Evolutionary conservation across 257 asterid genomes (phyloP), one percentile per base, ranked within the genome.

Genomic region (Knoxia roxburghii): DNA sequence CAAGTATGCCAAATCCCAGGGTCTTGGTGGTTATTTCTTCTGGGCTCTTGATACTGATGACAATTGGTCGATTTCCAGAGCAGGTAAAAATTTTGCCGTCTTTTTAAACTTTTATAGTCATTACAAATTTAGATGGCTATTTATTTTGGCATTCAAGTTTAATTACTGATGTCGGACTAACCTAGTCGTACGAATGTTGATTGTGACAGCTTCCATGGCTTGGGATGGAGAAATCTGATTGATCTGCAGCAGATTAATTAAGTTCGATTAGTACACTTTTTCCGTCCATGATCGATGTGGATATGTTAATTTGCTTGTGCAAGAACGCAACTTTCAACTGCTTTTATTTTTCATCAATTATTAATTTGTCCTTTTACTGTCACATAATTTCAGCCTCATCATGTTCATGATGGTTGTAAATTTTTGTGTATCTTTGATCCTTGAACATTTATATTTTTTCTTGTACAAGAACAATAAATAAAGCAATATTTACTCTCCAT

Each of bases 11-110:
- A 83, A 78, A 74, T 75, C 70, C 13, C 83, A 81, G 67, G 84
- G 83, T 2, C 82, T 86, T 78, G 91, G 88, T 10, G 94, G 94
- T 6, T 88, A 88, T 78, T 86, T 88, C 72, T 84, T 86, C 29
- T 86, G 94, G 94, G 89, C 83, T 17, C 85, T 88, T 56, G 90
- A 88, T 64, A 64, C 24, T 67, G 76, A 54, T 63, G 84, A 82
- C 67, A 72, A 81, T 32, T 89, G 88, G 95, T 75, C 75, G 20
- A 79, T 86, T 62, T 83, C 95, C 49, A 77, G 62, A 74, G 75
- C 90, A 80, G 90, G 95, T 89, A 51, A 49, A n/a, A 4, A 37
- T 37, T 37, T 37, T n/a, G n/a, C n/a, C n/a, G 41, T 3, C 41
- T 37, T 3, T 3, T 37, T 37, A 37, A 37, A 37, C 41, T 37